phyloP scores from a whole-genome alignment of 2,329 filamentous ascomycete genomes.

The Myriosclerotinia curreyana region DNA sequence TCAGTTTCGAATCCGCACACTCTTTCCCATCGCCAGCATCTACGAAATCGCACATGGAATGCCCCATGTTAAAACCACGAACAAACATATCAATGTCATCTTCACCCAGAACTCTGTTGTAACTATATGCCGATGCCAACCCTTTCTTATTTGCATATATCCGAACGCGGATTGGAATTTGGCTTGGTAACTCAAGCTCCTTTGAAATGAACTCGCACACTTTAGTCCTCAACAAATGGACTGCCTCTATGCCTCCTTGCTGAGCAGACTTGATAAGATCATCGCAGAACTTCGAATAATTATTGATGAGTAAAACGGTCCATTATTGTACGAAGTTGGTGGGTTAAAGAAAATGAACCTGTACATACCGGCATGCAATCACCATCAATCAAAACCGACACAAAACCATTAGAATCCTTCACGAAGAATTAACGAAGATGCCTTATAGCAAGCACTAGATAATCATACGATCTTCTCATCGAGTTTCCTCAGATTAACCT shows the following conservation, averaged over 20 bases:
- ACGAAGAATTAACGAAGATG: constrained; percentile 3
- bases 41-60: constrained; percentile 42
- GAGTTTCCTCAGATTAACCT: constrained; percentile 6
- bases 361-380: constrained; percentile 42
- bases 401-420: constrained; percentile 31
- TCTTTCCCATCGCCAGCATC: constrained; percentile 46
- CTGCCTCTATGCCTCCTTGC: not conserved
- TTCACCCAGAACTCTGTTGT: constrained; percentile 35
- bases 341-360: not conserved
- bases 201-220: constrained; percentile 20
- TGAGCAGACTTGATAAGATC: constrained; percentile 2
- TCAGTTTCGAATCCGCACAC: constrained; percentile 44
- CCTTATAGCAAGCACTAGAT: not conserved
- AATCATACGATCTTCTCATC: not conserved
- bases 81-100: constrained; percentile 36
- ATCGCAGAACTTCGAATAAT: constrained; percentile 2
- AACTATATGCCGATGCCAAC: constrained; percentile 40
- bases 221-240: constrained; percentile 7
- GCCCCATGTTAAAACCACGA: constrained; percentile 44
- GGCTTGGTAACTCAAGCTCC: constrained; percentile 24
- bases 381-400: constrained; percentile 42
- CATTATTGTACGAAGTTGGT: not conserved
- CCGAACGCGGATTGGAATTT: constrained; percentile 39
- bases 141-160: constrained; percentile 44
- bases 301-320: not conserved